Evolutionary conservation across 1,284 basidiomycete species (phyloP).

Genomic region (Tetrapyrgos nigripes): DNA sequence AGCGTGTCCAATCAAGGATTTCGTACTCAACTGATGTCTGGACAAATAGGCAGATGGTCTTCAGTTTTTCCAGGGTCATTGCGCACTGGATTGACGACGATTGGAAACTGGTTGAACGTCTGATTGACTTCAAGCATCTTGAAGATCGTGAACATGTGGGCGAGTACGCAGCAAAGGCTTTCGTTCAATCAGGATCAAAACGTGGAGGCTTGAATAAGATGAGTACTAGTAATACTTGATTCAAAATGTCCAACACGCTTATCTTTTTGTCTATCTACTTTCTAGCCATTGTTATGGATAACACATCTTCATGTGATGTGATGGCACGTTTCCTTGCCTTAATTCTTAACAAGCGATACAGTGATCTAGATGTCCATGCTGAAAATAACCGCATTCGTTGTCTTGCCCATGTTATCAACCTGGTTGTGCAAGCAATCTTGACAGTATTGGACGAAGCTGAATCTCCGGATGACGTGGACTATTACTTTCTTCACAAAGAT

Average conservation of each 20-base stretch:
- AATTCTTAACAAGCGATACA: constrained; percentile 16
- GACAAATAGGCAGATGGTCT: constrained; percentile 37
- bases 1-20: too few relatives aligned
- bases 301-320: too few relatives aligned
- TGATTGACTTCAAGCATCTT: constrained; percentile 35
- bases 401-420: too few relatives aligned
- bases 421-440: constrained; percentile 42
- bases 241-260: too few relatives aligned
- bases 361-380: constrained; percentile 11
- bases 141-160: constrained; percentile 38
- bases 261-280: too few relatives aligned
- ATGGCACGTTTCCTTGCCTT: too few relatives aligned
- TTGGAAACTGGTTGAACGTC: too few relatives aligned
- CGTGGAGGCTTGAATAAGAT: constrained; percentile 35
- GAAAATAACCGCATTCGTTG: constrained; percentile 25
- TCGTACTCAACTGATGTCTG: constrained; percentile 34
- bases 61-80: constrained; percentile 33
- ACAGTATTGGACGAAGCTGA: constrained; percentile 33
- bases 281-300: too few relatives aligned
- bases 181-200: constrained; percentile 23
- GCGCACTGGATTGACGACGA: too few relatives aligned
- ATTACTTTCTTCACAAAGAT: constrained; percentile 31
- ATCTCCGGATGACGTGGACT: constrained; percentile 33
- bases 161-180: constrained; percentile 28
- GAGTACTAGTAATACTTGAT: too few relatives aligned